phyloP scores from a whole-genome alignment of 2,329 filamentous ascomycete genomes.

The Alternaria alternata region DNA sequence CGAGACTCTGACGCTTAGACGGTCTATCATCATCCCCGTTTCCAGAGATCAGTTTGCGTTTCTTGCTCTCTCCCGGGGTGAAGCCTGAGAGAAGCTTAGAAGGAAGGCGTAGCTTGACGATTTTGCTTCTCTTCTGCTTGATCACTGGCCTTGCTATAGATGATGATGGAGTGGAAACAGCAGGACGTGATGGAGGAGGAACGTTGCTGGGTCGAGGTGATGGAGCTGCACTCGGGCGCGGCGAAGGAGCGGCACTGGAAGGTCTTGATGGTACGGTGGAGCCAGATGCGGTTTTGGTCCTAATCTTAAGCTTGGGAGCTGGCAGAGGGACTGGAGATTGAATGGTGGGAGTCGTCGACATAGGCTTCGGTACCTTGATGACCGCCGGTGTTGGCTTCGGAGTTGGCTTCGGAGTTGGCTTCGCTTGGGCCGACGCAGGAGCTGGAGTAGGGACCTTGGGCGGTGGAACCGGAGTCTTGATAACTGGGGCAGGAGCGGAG shows the following conservation, averaged over 20 bases:
- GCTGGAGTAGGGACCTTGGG: constrained; percentile 16
- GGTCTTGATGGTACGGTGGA: constrained; percentile 14
- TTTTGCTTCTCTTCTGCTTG: constrained; percentile 36
- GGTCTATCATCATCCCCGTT: constrained; percentile 30
- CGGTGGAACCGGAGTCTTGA: constrained; percentile 7
- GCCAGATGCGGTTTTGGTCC: constrained; percentile 31
- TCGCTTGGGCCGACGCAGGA: constrained; percentile 16
- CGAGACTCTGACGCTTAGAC: constrained; percentile 39
- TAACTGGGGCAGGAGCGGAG: neutral
- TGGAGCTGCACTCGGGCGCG: constrained; percentile 21
- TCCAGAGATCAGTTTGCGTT: constrained; percentile 30
- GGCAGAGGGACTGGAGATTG: constrained; percentile 33
- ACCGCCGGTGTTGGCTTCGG: constrained; percentile 19
- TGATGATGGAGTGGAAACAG: constrained; percentile 10
- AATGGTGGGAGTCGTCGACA: constrained; percentile 33
- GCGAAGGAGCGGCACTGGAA: constrained; percentile 24
- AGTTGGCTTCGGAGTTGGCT: constrained; percentile 4
- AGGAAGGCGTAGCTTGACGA: constrained; percentile 35
- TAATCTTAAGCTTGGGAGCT: constrained; percentile 40
- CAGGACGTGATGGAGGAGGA: constrained; percentile 9
- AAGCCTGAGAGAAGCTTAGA: constrained; percentile 25
- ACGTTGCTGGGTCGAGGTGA: constrained; percentile 22
- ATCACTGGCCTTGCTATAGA: constrained; percentile 14
- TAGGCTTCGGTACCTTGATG: constrained; percentile 26
- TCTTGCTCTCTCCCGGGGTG: constrained; percentile 24